These are phyloP conservation scores for Hirsutella thompsonii DNA, from an alignment of 2,329 filamentous ascomycete species.

Conservation along the genomic window DNA sequence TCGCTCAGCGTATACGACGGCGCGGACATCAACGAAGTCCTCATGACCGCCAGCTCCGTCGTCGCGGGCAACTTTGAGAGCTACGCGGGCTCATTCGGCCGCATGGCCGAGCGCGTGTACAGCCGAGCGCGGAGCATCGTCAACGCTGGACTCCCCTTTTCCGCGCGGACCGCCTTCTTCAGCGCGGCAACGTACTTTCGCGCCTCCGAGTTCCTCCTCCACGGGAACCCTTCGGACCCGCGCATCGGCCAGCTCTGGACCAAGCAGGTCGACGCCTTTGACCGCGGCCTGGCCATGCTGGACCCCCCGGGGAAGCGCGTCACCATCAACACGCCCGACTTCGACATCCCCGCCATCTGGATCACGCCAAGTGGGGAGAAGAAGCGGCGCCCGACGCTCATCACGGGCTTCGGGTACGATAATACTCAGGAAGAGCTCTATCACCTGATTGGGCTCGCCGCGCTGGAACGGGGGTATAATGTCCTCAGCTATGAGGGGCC, in stretches of 20 bases:
- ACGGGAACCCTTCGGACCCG: conserved; percentile 24
- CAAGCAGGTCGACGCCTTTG: conserved; percentile 20
- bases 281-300: conserved; percentile 22
- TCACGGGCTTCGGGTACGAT: conserved; percentile 28
- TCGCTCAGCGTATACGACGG: neutral
- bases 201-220: conserved; percentile 26
- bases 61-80: conserved; percentile 11
- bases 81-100: conserved; percentile 9
- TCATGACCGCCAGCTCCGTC: conserved; percentile 12
- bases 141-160: conserved; percentile 8
- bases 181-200: conserved; percentile 28
- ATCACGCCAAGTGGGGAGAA: conserved; percentile 3
- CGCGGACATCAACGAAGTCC: conserved; percentile 10
- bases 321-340: conserved; percentile 14
- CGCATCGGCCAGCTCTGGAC: conserved; percentile 23
- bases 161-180: conserved; percentile 17
- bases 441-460: conserved; percentile 19
- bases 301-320: conserved; percentile 18
- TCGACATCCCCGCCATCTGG: conserved; percentile 20
- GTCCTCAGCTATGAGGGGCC: conserved; percentile 32
- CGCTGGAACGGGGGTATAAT: conserved; percentile 25
- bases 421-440: conserved; percentile 27
- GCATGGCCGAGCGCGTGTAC: conserved; percentile 9
- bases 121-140: conserved; percentile 6
- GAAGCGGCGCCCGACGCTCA: conserved; percentile 18